Conservation (phyloP, 2,329 filamentous ascomycete genomes). For the Pseudovirgaria hyperparasitica region DNA sequence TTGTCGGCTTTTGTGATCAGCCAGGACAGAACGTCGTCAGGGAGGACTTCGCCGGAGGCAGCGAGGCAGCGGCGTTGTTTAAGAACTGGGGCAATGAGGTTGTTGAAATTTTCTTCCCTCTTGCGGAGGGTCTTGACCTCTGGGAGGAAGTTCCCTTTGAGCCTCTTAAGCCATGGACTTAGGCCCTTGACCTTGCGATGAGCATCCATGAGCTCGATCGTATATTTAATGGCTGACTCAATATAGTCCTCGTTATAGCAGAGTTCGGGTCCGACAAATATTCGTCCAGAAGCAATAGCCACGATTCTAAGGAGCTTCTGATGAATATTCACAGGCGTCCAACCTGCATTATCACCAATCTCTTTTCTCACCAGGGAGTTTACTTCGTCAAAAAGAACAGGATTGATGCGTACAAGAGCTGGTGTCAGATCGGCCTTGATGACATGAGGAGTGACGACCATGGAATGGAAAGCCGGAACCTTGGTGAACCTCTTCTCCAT, state of each 20-base stretch:
- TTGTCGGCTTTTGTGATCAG: conserved; percentile 14
- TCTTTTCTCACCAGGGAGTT: conserved; percentile 14
- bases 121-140: conserved; percentile 12
- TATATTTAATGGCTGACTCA: conserved; percentile 17
- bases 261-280: conserved; percentile 21
- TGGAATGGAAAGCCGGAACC: conserved; percentile 9
- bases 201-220: conserved; percentile 17
- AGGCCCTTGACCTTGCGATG: conserved; percentile 15
- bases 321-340: conserved; percentile 18
- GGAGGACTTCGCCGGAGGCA: conserved; percentile 15
- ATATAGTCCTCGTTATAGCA: conserved; percentile 18
- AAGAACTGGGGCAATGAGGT: conserved; percentile 15
- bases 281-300: conserved; percentile 19
- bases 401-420: conserved; percentile 18
- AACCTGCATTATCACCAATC: conserved; percentile 17
- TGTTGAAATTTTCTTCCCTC: conserved; percentile 7
- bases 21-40: conserved; percentile 27
- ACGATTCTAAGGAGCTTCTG: conserved; percentile 17
- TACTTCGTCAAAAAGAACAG: conserved; percentile 16
- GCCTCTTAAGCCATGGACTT: conserved; percentile 13
- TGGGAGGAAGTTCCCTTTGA: conserved; percentile 13
- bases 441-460: conserved; percentile 10
- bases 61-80: conserved; percentile 11
- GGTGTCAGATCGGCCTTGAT: conserved; percentile 22
- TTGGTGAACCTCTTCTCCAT: conserved; percentile 21